These are phyloP conservation scores for Pueraria montana DNA, from an alignment of 306 rosid species.

Conservation along the genomic window DNA sequence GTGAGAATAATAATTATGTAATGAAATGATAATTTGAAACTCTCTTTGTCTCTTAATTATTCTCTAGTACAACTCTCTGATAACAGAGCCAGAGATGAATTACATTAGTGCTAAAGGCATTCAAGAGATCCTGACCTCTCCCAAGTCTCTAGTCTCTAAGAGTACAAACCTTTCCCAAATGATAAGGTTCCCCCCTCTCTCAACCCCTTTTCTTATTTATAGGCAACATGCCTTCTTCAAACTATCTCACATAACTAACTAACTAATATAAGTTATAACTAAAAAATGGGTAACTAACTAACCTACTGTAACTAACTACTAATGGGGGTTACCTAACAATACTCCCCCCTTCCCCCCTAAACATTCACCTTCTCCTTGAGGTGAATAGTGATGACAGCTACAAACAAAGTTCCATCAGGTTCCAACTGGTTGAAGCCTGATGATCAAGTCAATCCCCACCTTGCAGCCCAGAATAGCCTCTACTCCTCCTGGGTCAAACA, in stretches of 20 bases:
- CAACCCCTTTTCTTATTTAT: neutral
- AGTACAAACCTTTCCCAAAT: neutral
- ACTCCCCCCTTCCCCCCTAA: neutral
- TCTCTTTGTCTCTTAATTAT: neutral
- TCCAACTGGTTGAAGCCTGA: neutral
- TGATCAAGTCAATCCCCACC: neutral
- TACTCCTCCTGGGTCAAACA: neutral
- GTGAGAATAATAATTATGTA: neutral
- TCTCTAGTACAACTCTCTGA: neutral
- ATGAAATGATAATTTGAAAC: conserved; percentile 15
- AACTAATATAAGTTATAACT: neutral
- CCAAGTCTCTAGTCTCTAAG: neutral
- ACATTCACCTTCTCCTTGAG: neutral
- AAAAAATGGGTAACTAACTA: too few species aligned
- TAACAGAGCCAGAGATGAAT: neutral
- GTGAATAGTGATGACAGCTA: neutral
- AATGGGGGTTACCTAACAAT: neutral
- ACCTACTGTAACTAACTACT: neutral
- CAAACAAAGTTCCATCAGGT: neutral
- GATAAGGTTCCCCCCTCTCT: neutral
- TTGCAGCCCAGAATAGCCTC: neutral
- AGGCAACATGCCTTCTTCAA: neutral
- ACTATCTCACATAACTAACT: neutral
- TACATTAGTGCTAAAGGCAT: neutral
- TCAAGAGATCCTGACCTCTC: conserved; percentile 7